Percentiles rank a stretch among this genome's conserved stretches.
These are phyloP conservation scores for Saturnispora sanitii DNA, from an alignment of 805 yeast genomes.

Conservation along the genomic window DNA sequence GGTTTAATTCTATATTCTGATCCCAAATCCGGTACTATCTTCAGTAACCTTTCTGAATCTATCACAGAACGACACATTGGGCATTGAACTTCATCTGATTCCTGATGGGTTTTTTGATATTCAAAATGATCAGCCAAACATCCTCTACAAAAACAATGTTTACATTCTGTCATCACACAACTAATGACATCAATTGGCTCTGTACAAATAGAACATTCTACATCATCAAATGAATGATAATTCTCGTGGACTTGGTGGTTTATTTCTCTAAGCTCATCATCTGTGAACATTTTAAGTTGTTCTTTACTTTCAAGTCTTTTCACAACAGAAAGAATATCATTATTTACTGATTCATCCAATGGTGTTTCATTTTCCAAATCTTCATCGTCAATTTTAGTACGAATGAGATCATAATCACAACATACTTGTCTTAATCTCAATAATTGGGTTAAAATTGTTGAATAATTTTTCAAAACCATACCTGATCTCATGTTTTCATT, in stretches of 20 bases:
- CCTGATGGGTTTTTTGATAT: constrained; percentile 35
- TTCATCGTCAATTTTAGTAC: constrained; percentile 31
- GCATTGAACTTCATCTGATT: constrained; percentile 41
- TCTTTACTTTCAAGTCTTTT: constrained; percentile 20
- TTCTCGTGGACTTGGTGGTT: constrained; percentile 25
- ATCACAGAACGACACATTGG: constrained; percentile 65
- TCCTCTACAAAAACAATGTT: constrained; percentile 66
- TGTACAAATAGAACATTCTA: constrained; percentile 81
- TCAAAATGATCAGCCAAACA: constrained; percentile 70
- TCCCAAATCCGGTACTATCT: constrained; percentile 21
- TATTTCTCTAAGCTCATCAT: constrained; percentile 19
- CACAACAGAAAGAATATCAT: constrained; percentile 19
- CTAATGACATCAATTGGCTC: constrained; percentile 48
- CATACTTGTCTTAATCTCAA: constrained; percentile 80
- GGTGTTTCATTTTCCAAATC: constrained; percentile 2
- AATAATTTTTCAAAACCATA: constrained; percentile 57
- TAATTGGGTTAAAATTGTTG: constrained; percentile 74
- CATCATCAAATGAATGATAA: constrained; percentile 30
- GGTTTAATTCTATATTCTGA: constrained; percentile 26
- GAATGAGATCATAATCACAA: constrained; percentile 67
- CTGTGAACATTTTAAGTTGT: constrained; percentile 16
- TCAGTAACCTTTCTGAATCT: constrained; percentile 38
- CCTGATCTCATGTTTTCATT: constrained; percentile 53
- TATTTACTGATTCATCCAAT: constrained; percentile 11
- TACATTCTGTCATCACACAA: constrained; percentile 56